Percentiles rank a stretch among this genome's conserved stretches.
phyloP scores from a whole-genome alignment of 2,329 filamentous ascomycete species.

The Septoria linicola region DNA sequence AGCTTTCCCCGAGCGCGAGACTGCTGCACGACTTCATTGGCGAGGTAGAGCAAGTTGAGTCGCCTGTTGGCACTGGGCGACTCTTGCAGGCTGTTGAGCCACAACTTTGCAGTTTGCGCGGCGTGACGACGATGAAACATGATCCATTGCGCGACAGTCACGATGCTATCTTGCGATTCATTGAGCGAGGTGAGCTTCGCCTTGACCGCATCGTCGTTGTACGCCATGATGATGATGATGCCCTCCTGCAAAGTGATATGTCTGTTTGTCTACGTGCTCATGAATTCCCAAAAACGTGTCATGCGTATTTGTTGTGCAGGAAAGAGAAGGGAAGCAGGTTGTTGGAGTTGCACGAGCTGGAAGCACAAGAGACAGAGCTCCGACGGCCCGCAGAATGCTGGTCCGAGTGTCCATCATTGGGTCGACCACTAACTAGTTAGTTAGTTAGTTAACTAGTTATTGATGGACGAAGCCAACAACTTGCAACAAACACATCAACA shows the following conservation, averaged over 20 bases:
- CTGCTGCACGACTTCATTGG: slow-evolving; percentile 96
- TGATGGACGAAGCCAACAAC: too few species aligned
- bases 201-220: slow-evolving; percentile 91
- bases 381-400: too few species aligned
- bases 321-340: slow-evolving; percentile 2
- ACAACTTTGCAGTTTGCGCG: slow-evolving; percentile 85
- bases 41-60: slow-evolving; percentile 88
- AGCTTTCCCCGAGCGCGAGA: slow-evolving; percentile 89
- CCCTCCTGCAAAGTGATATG: neutral
- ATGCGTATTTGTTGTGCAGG: neutral
- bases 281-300: neutral
- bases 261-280: slow-evolving; percentile 4
- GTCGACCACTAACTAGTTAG: too few species aligned
- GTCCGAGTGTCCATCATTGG: too few species aligned
- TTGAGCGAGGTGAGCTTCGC: slow-evolving; percentile 94
- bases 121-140: slow-evolving; percentile 98
- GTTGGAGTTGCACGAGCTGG: slow-evolving; percentile 6
- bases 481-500: slow-evolving; percentile 4
- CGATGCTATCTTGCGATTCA: slow-evolving; percentile 95
- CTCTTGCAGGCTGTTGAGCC: slow-evolving; percentile 86
- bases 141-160: slow-evolving; percentile 97
- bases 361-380: too few species aligned
- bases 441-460: too few species aligned
- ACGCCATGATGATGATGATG: slow-evolving; percentile 70
- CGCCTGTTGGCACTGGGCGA: slow-evolving; percentile 76